Base-by-base conservation (phyloP, 305 asterid species). In the Caryopteris hybrid region DNA sequence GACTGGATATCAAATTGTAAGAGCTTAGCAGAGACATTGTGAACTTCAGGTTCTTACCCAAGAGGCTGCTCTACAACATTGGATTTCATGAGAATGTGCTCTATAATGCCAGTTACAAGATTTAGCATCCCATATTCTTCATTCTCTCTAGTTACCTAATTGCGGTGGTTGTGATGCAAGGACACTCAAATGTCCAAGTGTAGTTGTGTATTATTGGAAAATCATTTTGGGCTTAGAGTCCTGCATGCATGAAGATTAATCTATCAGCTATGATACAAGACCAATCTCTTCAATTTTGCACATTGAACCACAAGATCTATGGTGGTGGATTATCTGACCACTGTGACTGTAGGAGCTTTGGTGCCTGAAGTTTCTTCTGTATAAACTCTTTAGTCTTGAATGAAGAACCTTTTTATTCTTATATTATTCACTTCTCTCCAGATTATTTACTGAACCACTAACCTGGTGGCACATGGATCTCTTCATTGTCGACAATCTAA, bases 41-140 rank as follows among this genome's bases (percentile, higher is more conserved):
- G 53, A 60, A 41, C 42, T 51, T 42, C 4, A 10, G 33, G 73
- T 51, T 67, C 67, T 39, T 20, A 66, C 58, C 16, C 69, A 21
- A 23, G 33, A 13, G 21, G 50, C 6, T 60, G 53, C 52, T 53
- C 17, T 6, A 41, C 33, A 9, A 38, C 13, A 29, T 16, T 21
- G 2, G 33, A 41, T 10, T 22, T 14, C 11, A 12, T 27, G 1
- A 22, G 13, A 20, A 25, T 5, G 39, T 61, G 4, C 51, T 64
- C 42, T 42, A 12, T 6, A 17, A n/a, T 21, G 33, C 9, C 18
- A 22, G 45, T 16, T 25, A 23, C 39, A 41, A 12, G 64, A 21
- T 21, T 66, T 17, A 2, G 63, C 61, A 56, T 58, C 6, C 2
- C 39, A 25, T 58, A 14, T 69, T 42, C 14, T 34, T 48, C 61